Percentiles rank a stretch among this genome's conserved stretches.
Evolutionary conservation across 306 rosid species (phyloP).

Genomic region (Rosa lucieae): DNA sequence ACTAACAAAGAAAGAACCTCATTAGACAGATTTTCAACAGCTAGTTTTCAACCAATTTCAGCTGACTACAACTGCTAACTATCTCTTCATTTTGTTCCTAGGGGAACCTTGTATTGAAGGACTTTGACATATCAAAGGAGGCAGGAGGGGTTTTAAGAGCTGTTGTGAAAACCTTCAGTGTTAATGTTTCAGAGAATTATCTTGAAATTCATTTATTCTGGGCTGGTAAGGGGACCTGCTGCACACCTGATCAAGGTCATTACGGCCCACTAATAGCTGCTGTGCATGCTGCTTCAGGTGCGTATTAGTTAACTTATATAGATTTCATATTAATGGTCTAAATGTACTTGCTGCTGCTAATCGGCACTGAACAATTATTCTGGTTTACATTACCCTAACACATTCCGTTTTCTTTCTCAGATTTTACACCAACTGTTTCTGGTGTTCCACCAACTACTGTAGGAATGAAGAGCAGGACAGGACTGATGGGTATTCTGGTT

Average conservation of each 20-base stretch:
- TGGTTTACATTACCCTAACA: too few species aligned
- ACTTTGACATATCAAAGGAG: conserved; percentile 23
- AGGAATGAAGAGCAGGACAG: too few species aligned
- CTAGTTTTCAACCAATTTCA: too few species aligned
- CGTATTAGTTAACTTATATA: neutral
- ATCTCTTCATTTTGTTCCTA: neutral
- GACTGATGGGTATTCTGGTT: too few species aligned
- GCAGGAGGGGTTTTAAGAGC: conserved; percentile 28
- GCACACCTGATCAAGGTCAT: conserved; percentile 18
- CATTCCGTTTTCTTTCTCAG: too few species aligned
- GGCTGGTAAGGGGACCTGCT: conserved; percentile 13
- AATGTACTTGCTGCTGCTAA: too few species aligned
- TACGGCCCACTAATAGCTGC: conserved; percentile 20
- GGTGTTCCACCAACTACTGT: too few species aligned
- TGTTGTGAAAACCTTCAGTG: neutral
- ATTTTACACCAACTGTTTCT: too few species aligned
- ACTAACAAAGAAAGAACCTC: neutral
- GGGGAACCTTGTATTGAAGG: neutral
- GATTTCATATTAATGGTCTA: too few species aligned
- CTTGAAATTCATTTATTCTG: conserved; percentile 19
- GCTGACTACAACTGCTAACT: neutral
- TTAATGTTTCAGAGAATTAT: conserved; percentile 17
- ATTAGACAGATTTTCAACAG: too few species aligned
- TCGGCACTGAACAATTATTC: too few species aligned
- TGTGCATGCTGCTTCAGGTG: conserved; percentile 25